phyloP scores from a whole-genome alignment of 2,329 filamentous ascomycete genomes.

The Penicillium digitatum region DNA sequence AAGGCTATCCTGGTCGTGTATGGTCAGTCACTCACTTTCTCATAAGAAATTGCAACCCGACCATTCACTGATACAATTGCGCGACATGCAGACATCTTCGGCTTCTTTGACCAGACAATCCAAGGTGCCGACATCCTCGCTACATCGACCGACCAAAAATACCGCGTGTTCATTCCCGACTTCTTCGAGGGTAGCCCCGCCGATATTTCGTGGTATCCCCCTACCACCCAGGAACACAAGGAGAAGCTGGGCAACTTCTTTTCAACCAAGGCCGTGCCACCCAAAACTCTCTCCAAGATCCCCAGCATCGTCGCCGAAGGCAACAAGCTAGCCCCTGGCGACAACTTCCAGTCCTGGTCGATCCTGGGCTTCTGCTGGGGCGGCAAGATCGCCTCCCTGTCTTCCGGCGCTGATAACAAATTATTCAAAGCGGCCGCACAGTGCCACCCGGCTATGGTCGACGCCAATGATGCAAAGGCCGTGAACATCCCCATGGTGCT shows the following conservation, averaged over 20 bases:
- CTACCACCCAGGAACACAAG: constrained; percentile 57
- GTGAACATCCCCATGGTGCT: constrained; percentile 56
- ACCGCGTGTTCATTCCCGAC: constrained; percentile 87
- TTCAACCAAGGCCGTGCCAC: constrained; percentile 54
- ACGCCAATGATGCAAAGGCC: constrained; percentile 53
- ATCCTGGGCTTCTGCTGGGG: constrained; percentile 62
- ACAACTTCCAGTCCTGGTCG: constrained; percentile 53
- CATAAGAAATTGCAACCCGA: not conserved
- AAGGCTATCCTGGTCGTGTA: constrained; percentile 57
- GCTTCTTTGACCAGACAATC: constrained; percentile 60
- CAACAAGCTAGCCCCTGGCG: constrained; percentile 43
- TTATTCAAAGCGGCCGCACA: constrained; percentile 56
- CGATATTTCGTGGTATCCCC: constrained; percentile 59
- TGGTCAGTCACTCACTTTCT: constrained; percentile 28
- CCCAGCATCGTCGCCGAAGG: constrained; percentile 54
- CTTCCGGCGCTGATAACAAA: constrained; percentile 47
- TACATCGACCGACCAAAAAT: constrained; percentile 59
- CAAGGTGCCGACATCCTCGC: constrained; percentile 63
- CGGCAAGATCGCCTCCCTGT: constrained; percentile 54
- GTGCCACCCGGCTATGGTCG: constrained; percentile 59
- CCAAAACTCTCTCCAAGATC: constrained; percentile 54
- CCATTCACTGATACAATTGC: not conserved
- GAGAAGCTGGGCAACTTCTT: constrained; percentile 60
- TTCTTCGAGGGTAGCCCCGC: constrained; percentile 77
- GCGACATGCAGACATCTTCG: constrained; percentile 54